Evolutionary conservation across 768 basidiomycete species (phyloP).

Genomic region (Polyporus arcularius): DNA sequence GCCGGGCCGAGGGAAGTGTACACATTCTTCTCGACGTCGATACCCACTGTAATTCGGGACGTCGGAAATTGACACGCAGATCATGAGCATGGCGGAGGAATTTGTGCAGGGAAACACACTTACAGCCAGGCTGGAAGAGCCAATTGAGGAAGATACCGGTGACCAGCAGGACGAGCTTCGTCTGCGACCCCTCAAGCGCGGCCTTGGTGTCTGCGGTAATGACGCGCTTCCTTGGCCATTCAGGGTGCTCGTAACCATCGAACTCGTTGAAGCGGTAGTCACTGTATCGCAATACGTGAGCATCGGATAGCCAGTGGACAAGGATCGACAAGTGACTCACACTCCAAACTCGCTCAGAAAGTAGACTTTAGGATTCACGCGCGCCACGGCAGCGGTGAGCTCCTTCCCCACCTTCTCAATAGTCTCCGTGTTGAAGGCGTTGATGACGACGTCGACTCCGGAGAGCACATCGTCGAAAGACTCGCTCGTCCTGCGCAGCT

Average conservation of each 20-base stretch:
- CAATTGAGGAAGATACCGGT: conserved; percentile 15
- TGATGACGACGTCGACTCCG: conserved; percentile 27
- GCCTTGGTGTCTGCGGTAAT: conserved; percentile 5
- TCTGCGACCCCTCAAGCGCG: background rate
- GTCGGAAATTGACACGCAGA: background rate
- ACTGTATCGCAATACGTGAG: background rate
- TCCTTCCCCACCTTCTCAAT: conserved; percentile 4
- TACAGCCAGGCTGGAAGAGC: background rate
- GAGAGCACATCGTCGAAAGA: conserved; percentile 8
- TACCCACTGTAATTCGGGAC: conserved; percentile 17
- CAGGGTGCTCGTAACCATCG: conserved; percentile 13
- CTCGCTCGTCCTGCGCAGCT: conserved; percentile 10
- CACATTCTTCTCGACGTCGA: conserved; percentile 20
- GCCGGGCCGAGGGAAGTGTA: conserved; percentile 24
- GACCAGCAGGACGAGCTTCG: conserved; percentile 18
- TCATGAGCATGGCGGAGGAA: background rate
- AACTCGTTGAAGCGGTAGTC: conserved; percentile 23
- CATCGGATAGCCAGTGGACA: background rate
- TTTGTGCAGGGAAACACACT: background rate
- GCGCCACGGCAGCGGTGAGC: conserved; percentile 4
- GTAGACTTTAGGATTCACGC: conserved; percentile 18
- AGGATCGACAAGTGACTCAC: conserved; percentile 8
- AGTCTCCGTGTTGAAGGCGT: conserved; percentile 1
- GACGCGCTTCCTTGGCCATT: conserved; percentile 12
- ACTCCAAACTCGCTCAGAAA: conserved; percentile 25